Percentiles rank a stretch among this genome's conserved stretches.
Conservation (phyloP, 768 basidiomycete genomes). For the Lactifluus subvellereus region DNA sequence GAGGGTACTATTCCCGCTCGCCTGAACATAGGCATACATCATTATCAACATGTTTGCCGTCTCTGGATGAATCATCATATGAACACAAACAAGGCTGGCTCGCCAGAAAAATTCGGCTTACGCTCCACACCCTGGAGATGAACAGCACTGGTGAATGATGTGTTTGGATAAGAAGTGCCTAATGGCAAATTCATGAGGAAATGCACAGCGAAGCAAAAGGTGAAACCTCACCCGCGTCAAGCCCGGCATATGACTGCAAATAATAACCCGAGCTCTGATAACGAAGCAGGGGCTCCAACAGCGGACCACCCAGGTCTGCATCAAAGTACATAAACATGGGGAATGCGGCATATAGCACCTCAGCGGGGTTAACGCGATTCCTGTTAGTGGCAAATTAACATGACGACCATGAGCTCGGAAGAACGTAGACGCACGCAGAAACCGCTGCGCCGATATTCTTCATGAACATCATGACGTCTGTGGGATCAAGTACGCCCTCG, state of each 20-base stretch:
- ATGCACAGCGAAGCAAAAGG: neutral
- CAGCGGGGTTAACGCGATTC: conserved; percentile 18
- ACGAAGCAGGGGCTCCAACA: conserved; percentile 21
- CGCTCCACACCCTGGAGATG: conserved; percentile 20
- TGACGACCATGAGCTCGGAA: neutral
- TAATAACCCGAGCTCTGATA: conserved; percentile 5
- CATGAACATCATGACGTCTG: conserved; percentile 26
- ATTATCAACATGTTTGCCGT: conserved; percentile 23
- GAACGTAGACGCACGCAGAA: neutral
- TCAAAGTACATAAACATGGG: conserved; percentile 22
- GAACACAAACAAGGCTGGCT: neutral
- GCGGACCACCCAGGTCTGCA: conserved; percentile 5
- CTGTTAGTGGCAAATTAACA: neutral
- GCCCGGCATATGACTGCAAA: conserved; percentile 9
- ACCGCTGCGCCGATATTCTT: conserved; percentile 4
- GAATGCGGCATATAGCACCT: conserved; percentile 16
- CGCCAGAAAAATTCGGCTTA: neutral
- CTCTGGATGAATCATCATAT: conserved; percentile 2
- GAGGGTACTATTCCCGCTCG: conserved; percentile 3
- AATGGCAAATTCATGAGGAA: neutral
- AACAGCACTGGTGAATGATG: neutral
- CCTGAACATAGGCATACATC: conserved; percentile 12
- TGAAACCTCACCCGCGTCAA: conserved; percentile 14
- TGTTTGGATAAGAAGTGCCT: conserved; percentile 12
- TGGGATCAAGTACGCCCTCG: neutral